These are phyloP conservation scores for Prunus fruticosa DNA, from an alignment of 306 rosid species.

Conservation along the genomic window DNA sequence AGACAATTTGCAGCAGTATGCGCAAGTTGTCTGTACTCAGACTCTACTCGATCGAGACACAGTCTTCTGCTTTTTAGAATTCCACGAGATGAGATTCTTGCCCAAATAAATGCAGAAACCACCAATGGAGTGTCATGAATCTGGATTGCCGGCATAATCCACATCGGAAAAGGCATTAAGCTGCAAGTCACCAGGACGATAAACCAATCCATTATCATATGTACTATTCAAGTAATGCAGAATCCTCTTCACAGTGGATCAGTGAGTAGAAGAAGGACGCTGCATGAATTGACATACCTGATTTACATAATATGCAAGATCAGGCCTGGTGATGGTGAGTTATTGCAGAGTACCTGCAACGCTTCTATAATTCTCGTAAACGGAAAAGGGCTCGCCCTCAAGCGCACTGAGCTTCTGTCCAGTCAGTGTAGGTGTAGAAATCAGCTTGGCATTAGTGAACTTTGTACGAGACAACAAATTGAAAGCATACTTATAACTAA, in stretches of 20 bases:
- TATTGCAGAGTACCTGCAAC: too few species aligned
- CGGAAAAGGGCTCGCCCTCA: neutral
- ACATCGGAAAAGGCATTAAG: neutral
- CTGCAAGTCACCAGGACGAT: too few species aligned
- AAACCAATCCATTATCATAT: neutral
- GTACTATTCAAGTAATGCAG: neutral
- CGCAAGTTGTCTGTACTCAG: neutral
- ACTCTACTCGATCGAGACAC: neutral
- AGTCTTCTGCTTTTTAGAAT: neutral
- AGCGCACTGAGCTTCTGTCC: neutral
- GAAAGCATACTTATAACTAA: neutral
- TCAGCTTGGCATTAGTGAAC: neutral
- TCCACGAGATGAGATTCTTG: neutral
- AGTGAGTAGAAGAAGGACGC: neutral
- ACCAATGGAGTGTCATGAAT: neutral
- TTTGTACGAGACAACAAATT: neutral
- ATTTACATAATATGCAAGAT: too few species aligned
- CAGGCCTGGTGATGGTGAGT: too few species aligned
- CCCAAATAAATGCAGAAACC: neutral
- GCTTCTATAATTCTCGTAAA: too few species aligned
- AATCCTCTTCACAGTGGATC: too few species aligned
- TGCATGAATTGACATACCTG: too few species aligned
- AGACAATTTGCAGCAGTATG: neutral
- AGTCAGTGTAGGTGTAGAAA: neutral
- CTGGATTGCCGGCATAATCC: neutral